Evolutionary conservation across 2,329 filamentous ascomycete species (phyloP), one percentile per base, ranked within the genome.

Genomic region (Pyricularia sp.): DNA sequence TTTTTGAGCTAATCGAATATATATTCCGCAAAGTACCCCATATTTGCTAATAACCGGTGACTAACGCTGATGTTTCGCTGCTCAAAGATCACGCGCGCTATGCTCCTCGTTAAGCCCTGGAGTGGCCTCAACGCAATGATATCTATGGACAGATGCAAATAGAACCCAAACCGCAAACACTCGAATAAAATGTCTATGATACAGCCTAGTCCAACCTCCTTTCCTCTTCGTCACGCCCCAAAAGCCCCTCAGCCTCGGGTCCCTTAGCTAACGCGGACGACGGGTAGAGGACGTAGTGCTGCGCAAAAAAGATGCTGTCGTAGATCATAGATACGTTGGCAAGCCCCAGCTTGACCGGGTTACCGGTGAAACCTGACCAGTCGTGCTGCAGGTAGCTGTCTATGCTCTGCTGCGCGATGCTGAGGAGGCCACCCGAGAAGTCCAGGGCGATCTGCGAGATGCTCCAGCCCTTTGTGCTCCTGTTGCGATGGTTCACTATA

Each of bases 351-450:
- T 97, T 99, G 70, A 94, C 88, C 0, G 92, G 91, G 74, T 97
- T 97, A 1, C 93, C 93, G 0, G 88, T 92, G 66, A 97, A 81
- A 26, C 93, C 94, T 62, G 88, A 89, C 93, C 93, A 97, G 77
- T 96, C 91, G 65, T 82, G 83, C 74, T 94, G 87, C 49, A 96
- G 77, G 66, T 88, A 91, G 66, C 91, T 92, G 77, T 97, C 94
- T 67, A 97, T 87, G 26, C 88, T 78, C 67, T 96, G 83, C 76
- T 99, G 94, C 2, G 84, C 77, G 64, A 97, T 82, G 66, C 91
- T 96, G 62, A 97, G 78, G 22, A 94, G 73, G 44, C 93, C 92
- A 49, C 94, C 94, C 1, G 81, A 78, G 66, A 96, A 82, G 73
- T 97, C 94, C 10, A 97, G 81, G 61, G 96, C 78, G 70, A 97